These are phyloP conservation scores for Termitomyces sp. DNA, from an alignment of 768 basidiomycete genomes.

Conservation along the genomic window DNA sequence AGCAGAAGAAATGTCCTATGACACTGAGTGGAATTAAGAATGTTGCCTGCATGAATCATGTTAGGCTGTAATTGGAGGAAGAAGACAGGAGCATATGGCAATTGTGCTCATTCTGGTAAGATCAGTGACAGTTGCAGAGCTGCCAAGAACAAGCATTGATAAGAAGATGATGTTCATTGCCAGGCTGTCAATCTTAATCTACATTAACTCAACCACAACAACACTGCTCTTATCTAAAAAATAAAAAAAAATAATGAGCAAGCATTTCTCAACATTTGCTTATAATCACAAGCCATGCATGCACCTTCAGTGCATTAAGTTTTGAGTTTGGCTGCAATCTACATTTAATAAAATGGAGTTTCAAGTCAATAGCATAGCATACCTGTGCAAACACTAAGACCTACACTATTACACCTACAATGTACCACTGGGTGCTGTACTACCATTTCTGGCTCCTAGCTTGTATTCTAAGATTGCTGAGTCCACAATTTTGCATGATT, in stretches of 20 bases:
- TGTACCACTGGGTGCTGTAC: slow-evolving; percentile 63
- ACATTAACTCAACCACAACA: no score
- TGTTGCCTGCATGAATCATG: slow-evolving; percentile 47
- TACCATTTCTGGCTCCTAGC: slow-evolving; percentile 33
- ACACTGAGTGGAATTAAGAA: slow-evolving; percentile 89
- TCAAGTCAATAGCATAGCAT: no score
- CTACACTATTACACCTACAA: slow-evolving; percentile 80
- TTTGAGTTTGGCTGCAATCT: slow-evolving; percentile 92
- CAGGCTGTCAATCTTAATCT: no score
- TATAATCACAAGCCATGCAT: slow-evolving; percentile 89
- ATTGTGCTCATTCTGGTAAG: slow-evolving; percentile 89
- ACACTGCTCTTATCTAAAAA: slow-evolving; percentile 58
- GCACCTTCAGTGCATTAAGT: slow-evolving; percentile 81
- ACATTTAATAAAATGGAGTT: no score
- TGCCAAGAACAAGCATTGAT: slow-evolving; percentile 76
- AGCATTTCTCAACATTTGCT: slow-evolving; percentile 70
- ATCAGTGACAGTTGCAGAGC: slow-evolving; percentile 82
- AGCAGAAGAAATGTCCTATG: no score
- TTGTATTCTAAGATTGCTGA: slow-evolving; percentile 75
- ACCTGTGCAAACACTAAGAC: slow-evolving; percentile 86
- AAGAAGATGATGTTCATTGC: slow-evolving; percentile 90
- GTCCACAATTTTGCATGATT: slow-evolving; percentile 88
- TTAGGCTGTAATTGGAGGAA: no score
- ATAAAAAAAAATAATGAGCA: slow-evolving; percentile 83
- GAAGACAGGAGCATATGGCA: slow-evolving; percentile 36